These are phyloP conservation scores for Thermomyces lanuginosus DNA, from an alignment of 2,329 filamentous ascomycete species.

Conservation along the genomic window DNA sequence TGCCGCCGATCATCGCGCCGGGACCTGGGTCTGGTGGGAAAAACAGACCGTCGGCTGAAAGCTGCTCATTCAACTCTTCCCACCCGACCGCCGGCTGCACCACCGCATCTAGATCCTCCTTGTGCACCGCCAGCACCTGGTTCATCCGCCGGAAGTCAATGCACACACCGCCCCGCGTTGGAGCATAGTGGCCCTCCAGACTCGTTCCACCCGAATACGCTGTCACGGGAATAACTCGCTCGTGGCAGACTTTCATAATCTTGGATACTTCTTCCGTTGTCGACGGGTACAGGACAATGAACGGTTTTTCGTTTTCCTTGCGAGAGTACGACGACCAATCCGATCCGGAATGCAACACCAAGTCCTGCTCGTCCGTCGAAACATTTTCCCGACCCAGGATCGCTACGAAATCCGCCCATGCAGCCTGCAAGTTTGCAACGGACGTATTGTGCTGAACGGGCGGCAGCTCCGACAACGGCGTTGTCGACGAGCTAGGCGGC, in stretches of 20 bases:
- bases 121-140: conserved; percentile 59
- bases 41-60: conserved; percentile 60
- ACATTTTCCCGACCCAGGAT: conserved; percentile 48
- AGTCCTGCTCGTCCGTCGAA: conserved; percentile 39
- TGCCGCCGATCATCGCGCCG: conserved; percentile 77
- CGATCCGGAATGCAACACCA: conserved; percentile 42
- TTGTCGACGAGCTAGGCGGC: conserved; percentile 39
- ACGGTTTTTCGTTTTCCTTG: conserved; percentile 29
- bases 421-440: conserved; percentile 43
- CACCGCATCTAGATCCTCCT: conserved; percentile 58
- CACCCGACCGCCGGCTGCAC: conserved; percentile 73
- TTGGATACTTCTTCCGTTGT: conserved; percentile 69
- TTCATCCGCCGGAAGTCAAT: conserved; percentile 80
- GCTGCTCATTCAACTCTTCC: conserved; percentile 67
- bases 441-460: conserved; percentile 40
- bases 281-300: conserved; percentile 56
- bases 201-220: conserved; percentile 79
- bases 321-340: conserved; percentile 43
- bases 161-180: conserved; percentile 67
- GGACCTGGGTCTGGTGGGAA: conserved; percentile 86
- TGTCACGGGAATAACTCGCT: conserved; percentile 65
- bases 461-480: conserved; percentile 32
- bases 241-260: conserved; percentile 78
- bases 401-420: conserved; percentile 46
- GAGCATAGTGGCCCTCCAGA: conserved; percentile 74